A percentile compares a stretch with the other conserved stretches of the same genome.
phyloP scores from a whole-genome alignment of 2,329 filamentous ascomycete species.

The Laburnicola sp. region DNA sequence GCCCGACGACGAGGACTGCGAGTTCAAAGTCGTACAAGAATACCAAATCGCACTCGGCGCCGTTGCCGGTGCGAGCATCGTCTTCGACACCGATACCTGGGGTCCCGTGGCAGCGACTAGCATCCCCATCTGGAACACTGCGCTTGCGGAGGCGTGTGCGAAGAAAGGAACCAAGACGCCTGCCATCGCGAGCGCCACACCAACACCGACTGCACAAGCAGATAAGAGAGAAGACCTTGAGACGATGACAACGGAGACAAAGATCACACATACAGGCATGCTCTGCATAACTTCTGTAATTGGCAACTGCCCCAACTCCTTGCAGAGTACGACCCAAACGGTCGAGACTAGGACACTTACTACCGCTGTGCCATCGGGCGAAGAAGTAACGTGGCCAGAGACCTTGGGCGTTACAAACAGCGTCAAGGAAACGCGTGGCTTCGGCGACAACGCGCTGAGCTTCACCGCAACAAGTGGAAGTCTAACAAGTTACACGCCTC shows the following conservation, averaged over 20 bases:
- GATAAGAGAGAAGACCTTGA: slow-evolving; percentile 34
- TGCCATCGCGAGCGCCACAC: slow-evolving; percentile 20
- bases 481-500: slow-evolving; percentile 51
- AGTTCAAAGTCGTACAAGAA: slow-evolving; percentile 52
- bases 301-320: slow-evolving; percentile 55
- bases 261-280: slow-evolving; percentile 51
- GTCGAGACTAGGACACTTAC: slow-evolving; percentile 46
- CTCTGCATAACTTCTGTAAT: slow-evolving; percentile 50
- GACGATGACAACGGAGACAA: slow-evolving; percentile 48
- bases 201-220: slow-evolving; percentile 15
- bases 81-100: slow-evolving; percentile 51
- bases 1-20: slow-evolving; percentile 47
- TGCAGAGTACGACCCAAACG: slow-evolving; percentile 51
- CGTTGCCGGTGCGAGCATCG: slow-evolving; percentile 57
- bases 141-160: slow-evolving; percentile 51
- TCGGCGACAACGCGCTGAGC: slow-evolving; percentile 47
- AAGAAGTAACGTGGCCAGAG: slow-evolving; percentile 47
- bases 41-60: slow-evolving; percentile 59
- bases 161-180: slow-evolving; percentile 21
- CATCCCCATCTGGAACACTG: slow-evolving; percentile 59
- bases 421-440: slow-evolving; percentile 38
- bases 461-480: slow-evolving; percentile 49
- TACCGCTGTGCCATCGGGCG: slow-evolving; percentile 40
- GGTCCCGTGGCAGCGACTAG: slow-evolving; percentile 54
- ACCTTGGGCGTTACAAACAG: slow-evolving; percentile 39